These are phyloP conservation scores for Quercus agrifolia DNA, from an alignment of 306 rosid genomes.

Conservation along the genomic window DNA sequence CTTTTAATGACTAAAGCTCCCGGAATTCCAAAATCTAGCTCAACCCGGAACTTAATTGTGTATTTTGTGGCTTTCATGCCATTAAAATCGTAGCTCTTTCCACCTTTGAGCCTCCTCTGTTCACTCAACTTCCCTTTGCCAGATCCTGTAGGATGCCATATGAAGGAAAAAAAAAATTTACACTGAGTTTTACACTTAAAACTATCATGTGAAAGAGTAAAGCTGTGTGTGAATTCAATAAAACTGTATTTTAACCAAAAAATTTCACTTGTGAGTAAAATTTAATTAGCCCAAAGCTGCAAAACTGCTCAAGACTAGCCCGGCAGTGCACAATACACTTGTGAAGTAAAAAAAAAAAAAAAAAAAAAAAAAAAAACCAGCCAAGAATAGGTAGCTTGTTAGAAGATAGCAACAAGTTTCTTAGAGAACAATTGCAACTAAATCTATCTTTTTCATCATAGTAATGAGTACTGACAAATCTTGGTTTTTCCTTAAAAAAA, in stretches of 20 bases:
- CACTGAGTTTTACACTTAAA: neutral
- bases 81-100: slow-evolving; percentile 21
- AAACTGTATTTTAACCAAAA: neutral
- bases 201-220: neutral
- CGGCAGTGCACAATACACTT: too few relatives aligned
- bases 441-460: too few relatives aligned
- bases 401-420: too few relatives aligned
- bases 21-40: slow-evolving; percentile 55
- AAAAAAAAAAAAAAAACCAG: too few relatives aligned
- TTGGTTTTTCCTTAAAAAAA: too few relatives aligned
- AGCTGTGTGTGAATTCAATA: too few relatives aligned
- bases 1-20: slow-evolving; percentile 53
- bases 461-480: too few relatives aligned
- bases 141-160: slow-evolving; percentile 38
- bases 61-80: slow-evolving; percentile 39
- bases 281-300: too few relatives aligned
- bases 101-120: slow-evolving; percentile 28
- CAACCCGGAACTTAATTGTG: slow-evolving; percentile 40
- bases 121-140: slow-evolving; percentile 52
- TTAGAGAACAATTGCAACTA: too few relatives aligned
- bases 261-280: neutral
- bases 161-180: neutral
- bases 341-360: too few relatives aligned
- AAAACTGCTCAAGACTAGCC: too few relatives aligned
- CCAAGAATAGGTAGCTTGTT: too few relatives aligned